Evolutionary conservation across 164 flowering plant species (phyloP).

Genomic region (Vitis labrusca): DNA sequence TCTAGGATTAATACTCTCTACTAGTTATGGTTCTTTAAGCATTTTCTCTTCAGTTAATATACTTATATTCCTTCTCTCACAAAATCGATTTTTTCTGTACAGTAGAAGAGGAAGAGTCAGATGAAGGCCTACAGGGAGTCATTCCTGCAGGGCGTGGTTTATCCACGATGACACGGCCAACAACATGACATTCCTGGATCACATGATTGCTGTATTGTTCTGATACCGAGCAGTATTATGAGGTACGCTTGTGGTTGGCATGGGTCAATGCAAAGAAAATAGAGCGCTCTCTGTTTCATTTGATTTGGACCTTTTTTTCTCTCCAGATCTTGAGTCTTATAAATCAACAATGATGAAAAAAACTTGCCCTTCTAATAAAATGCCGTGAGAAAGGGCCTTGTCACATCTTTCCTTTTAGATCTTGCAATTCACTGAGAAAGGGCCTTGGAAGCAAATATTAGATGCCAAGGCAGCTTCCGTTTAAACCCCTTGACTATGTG

Average conservation of each 20-base stretch:
- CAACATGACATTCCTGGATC: constrained; percentile 51
- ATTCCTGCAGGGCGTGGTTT: constrained; percentile 81
- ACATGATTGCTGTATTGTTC: neutral
- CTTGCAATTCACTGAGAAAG: no score
- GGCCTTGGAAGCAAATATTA: no score
- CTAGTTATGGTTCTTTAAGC: neutral
- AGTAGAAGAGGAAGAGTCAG: constrained; percentile 59
- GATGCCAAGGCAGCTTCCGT: no score
- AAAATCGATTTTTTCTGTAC: constrained; percentile 13
- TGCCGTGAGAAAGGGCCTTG: no score
- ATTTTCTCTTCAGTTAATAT: neutral
- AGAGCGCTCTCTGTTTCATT: neutral
- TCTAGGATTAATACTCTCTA: no score
- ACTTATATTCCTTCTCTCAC: neutral
- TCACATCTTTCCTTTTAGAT: no score
- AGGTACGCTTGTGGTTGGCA: neutral
- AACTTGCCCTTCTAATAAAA: no score
- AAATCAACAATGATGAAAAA: no score
- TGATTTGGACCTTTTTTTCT: neutral
- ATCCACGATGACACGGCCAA: constrained; percentile 92
- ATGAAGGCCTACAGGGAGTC: constrained; percentile 47
- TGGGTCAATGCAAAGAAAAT: neutral
- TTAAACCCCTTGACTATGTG: no score
- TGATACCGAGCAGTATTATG: neutral
- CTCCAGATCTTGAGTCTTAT: no score